Conservation (phyloP, 495 filamentous ascomycete species). For the Podospora conica region DNA sequence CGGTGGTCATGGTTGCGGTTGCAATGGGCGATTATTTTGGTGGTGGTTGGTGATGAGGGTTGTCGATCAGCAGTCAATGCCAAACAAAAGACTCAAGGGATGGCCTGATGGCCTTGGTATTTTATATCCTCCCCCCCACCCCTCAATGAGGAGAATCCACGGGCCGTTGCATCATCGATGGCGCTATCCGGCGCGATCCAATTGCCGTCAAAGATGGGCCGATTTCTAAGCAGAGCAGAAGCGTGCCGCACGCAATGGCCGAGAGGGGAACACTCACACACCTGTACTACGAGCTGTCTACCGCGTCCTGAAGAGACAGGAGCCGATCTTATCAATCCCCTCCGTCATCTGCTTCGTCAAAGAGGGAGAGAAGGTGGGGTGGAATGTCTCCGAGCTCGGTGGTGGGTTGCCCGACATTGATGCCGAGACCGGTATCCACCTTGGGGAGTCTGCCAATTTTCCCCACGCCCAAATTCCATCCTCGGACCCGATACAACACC, state of each 20-base stretch:
- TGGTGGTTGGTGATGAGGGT: too few relatives aligned
- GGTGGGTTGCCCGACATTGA: too few relatives aligned
- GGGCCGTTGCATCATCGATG: slow-evolving; percentile 24
- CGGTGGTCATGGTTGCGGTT: slow-evolving; percentile 24
- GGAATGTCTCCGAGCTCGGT: neutral
- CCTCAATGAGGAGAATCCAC: neutral
- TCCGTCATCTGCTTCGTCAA: too few relatives aligned
- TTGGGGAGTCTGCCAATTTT: neutral
- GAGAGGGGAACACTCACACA: too few relatives aligned
- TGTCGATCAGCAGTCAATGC: too few relatives aligned
- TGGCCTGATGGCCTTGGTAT: neutral
- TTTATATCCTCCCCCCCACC: neutral
- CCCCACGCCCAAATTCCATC: neutral
- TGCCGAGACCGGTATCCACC: slow-evolving; percentile 3
- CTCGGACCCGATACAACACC: neutral
- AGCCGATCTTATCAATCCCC: too few relatives aligned
- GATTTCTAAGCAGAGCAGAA: slow-evolving; percentile 10
- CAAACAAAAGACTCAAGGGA: neutral
- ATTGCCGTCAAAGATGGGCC: neutral
- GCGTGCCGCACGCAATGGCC: too few relatives aligned
- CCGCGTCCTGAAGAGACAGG: too few relatives aligned
- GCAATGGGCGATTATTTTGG: neutral
- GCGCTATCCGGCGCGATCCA: slow-evolving; percentile 14
- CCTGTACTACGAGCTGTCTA: too few relatives aligned
- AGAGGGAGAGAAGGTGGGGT: neutral